These are phyloP conservation scores for Fraxinus pennsylvanica DNA, from an alignment of 257 asterid genomes.

Conservation along the genomic window DNA sequence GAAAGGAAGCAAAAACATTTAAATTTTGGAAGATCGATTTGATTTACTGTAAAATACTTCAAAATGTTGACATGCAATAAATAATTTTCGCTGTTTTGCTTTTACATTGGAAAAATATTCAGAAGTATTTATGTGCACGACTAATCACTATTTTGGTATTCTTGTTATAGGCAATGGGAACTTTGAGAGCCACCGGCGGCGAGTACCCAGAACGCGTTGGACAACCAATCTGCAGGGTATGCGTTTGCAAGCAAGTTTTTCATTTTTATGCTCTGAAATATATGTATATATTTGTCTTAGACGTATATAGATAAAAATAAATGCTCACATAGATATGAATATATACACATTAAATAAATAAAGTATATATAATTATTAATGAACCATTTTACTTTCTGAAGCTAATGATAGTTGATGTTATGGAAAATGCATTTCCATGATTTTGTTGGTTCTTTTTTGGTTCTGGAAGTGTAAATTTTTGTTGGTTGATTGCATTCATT, in stretches of 20 bases:
- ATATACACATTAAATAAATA: neutral
- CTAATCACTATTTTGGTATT: slow-evolving; percentile 11
- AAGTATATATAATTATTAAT: neutral
- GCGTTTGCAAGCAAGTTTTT: slow-evolving; percentile 4
- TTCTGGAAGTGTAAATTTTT: neutral
- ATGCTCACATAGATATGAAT: neutral
- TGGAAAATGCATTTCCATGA: slow-evolving; percentile 15
- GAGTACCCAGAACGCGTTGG: slow-evolving; percentile 79
- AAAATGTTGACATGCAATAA: slow-evolving; percentile 19
- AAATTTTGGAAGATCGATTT: slow-evolving; percentile 18
- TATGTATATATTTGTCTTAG: neutral
- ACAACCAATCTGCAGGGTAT: slow-evolving; percentile 87
- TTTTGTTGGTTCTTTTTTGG: slow-evolving; percentile 13
- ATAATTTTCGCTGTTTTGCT: neutral
- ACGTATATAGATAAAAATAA: neutral
- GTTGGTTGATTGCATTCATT: neutral
- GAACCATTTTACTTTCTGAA: neutral
- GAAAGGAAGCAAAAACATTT: slow-evolving; percentile 17
- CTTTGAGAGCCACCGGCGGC: slow-evolving; percentile 61
- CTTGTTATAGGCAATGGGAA: slow-evolving; percentile 60
- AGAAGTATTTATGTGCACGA: slow-evolving; percentile 1
- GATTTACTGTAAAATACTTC: slow-evolving; percentile 7
- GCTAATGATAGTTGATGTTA: slow-evolving; percentile 5
- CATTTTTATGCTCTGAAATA: neutral
- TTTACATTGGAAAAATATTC: slow-evolving; percentile 5